These are phyloP conservation scores for Gamarada debralockiae DNA, from an alignment of 495 filamentous ascomycete species.

Conservation along the genomic window DNA sequence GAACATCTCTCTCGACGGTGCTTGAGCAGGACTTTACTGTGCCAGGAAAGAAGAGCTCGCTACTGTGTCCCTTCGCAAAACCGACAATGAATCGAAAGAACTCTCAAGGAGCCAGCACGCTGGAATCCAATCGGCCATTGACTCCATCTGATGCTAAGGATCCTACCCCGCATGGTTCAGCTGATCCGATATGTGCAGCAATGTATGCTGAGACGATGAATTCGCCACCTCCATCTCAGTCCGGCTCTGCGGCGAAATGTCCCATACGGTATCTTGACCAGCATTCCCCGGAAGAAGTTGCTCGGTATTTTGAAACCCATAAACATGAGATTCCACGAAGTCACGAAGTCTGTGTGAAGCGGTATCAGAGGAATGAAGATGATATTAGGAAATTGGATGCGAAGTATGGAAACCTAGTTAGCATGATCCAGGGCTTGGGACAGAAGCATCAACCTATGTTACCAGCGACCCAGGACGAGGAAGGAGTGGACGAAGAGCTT, in stretches of 20 bases:
- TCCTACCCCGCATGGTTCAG: slow-evolving; percentile 37
- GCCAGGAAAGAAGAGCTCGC: slow-evolving; percentile 53
- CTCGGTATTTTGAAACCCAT: slow-evolving; percentile 83
- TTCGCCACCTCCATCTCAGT: slow-evolving; percentile 47
- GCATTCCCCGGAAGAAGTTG: slow-evolving; percentile 87
- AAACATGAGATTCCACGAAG: slow-evolving; percentile 89
- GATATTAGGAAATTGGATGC: slow-evolving; percentile 82
- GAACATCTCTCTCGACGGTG: slow-evolving; percentile 48
- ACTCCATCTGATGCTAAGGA: slow-evolving; percentile 27
- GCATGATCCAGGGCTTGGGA: slow-evolving; percentile 84
- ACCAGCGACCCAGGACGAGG: slow-evolving; percentile 53
- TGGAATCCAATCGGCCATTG: slow-evolving; percentile 13
- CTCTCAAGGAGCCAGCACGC: slow-evolving; percentile 9
- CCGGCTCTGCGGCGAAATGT: slow-evolving; percentile 59
- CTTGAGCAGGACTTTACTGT: slow-evolving; percentile 66
- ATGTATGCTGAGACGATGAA: slow-evolving; percentile 45
- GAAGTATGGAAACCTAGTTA: slow-evolving; percentile 85
- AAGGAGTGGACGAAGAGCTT: slow-evolving; percentile 33
- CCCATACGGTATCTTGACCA: slow-evolving; percentile 87
- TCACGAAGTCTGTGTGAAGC: slow-evolving; percentile 83
- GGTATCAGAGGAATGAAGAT: slow-evolving; percentile 78
- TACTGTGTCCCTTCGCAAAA: slow-evolving; percentile 55
- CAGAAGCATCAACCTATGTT: slow-evolving; percentile 79
- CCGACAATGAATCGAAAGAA: slow-evolving; percentile 8
- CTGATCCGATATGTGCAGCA: slow-evolving; percentile 59